Conservation (phyloP, 306 rosid species). For the Pueraria montana region DNA sequence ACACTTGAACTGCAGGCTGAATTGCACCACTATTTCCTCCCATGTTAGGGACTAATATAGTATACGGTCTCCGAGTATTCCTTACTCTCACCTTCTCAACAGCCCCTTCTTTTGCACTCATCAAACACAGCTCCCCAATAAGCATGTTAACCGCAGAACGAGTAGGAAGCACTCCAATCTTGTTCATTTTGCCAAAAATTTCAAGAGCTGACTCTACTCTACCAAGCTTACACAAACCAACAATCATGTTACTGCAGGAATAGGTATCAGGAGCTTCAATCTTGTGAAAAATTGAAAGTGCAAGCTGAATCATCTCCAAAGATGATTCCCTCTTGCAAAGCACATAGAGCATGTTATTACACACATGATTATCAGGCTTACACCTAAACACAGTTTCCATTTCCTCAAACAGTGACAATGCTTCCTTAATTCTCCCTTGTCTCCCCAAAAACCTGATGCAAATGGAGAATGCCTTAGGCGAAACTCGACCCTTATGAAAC, state of each 20-base stretch:
- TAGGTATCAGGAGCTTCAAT: conserved; percentile 70
- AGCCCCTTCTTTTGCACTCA: conserved; percentile 73
- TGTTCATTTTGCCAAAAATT: conserved; percentile 65
- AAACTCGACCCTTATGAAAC: conserved; percentile 58
- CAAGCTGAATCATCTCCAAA: conserved; percentile 64
- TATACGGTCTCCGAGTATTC: conserved; percentile 59
- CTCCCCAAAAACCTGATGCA: conserved; percentile 81
- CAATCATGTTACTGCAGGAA: conserved; percentile 77
- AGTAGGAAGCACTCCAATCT: conserved; percentile 67
- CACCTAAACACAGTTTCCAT: conserved; percentile 69
- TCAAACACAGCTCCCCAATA: conserved; percentile 68
- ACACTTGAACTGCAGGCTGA: conserved; percentile 67
- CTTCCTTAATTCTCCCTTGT: conserved; percentile 71
- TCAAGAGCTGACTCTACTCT: conserved; percentile 66
- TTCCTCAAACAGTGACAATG: conserved; percentile 69
- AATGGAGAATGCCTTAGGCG: conserved; percentile 65
- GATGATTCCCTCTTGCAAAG: conserved; percentile 77
- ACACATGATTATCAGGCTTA: conserved; percentile 72
- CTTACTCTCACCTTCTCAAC: conserved; percentile 65
- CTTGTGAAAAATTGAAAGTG: conserved; percentile 59
- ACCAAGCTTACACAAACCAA: conserved; percentile 76
- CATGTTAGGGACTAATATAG: conserved; percentile 71
- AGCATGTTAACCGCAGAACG: conserved; percentile 71
- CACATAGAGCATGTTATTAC: conserved; percentile 76
- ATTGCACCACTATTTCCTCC: conserved; percentile 62